phyloP scores from a whole-genome alignment of 371 early-diverging fungal genomes.

The Scutellospora calospora region DNA sequence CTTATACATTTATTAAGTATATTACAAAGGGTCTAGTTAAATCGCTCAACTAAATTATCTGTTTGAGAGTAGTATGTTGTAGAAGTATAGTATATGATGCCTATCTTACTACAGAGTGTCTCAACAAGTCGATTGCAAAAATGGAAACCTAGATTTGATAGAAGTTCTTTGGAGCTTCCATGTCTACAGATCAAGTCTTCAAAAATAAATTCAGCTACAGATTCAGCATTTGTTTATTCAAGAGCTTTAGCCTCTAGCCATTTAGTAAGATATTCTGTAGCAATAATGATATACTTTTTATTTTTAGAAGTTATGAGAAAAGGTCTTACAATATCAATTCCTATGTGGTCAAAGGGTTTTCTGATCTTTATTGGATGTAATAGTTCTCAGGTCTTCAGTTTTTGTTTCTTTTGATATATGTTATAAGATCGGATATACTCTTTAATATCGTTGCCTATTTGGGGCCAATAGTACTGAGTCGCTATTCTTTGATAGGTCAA shows the following conservation, averaged over 20 bases:
- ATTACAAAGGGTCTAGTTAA: constrained; percentile 60
- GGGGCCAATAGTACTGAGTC: constrained; percentile 51
- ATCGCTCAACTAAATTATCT: constrained; percentile 62
- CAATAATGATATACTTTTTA: constrained; percentile 49
- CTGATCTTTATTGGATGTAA: constrained; percentile 53
- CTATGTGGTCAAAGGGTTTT: constrained; percentile 48
- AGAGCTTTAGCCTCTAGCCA: constrained; percentile 47
- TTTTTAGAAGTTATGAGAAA: constrained; percentile 45
- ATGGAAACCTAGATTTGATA: too few relatives aligned
- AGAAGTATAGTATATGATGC: not conserved
- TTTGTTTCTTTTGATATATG: not conserved
- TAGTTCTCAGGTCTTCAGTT: constrained; percentile 43
- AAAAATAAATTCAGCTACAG: constrained; percentile 42
- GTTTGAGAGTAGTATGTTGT: constrained; percentile 58
- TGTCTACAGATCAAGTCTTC: not conserved
- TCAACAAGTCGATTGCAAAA: too few relatives aligned
- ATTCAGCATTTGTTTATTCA: constrained; percentile 35
- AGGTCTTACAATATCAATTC: constrained; percentile 46
- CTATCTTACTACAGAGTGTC: not conserved
- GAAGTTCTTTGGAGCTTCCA: not conserved
- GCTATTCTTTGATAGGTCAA: constrained; percentile 50
- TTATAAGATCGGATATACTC: not conserved
- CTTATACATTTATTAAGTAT: constrained; percentile 56
- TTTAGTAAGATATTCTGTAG: constrained; percentile 59
- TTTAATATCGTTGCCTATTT: constrained; percentile 38